Base-by-base conservation (phyloP, 202 grass and related monocot genomes). In the Saccharum hybrid region DNA sequence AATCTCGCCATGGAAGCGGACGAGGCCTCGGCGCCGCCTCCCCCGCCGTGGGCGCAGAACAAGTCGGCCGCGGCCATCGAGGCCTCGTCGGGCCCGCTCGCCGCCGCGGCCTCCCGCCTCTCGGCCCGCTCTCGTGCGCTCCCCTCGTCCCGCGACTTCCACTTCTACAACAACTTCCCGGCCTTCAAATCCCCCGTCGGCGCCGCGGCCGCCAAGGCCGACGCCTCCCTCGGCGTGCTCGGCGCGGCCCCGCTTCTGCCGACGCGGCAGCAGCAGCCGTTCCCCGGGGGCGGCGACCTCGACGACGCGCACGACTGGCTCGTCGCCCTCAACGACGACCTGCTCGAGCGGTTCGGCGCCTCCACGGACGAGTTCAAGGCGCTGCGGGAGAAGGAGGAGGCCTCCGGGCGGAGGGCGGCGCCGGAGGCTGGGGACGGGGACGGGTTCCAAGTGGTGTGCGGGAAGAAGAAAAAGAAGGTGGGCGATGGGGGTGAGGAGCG, bases 91-190 rank as follows among this genome's bases (percentile, higher is more conserved):
- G 87, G 70, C 0, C 69, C 83, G 9, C 87, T 95, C 7, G 77
- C 92, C 22, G 81, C 87, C 40, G 89, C 89, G 12, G 75, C 89
- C 2, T 75, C 81, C 21, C 90, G 88, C 68, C 77, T 95, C 68
- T 83, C 78, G 18, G 41, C 74, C 52, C 89, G 87, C 67, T 89
- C 91, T 62, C 84, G 91, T 60, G 92, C 71, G 26, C 76, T 90
- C 80, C 88, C 80, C 4, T 77, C 93, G 22, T 85, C 85, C 38
- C 84, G 73, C 81, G 96, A 99, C 72, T 99, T 99, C 74, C 93
- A 98, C 86, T 98, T 98, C 91, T 98, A 94, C 83, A 80, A 89
- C 81, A 98, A 98, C 85, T 96, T 98, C 72, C 66, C 93, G 21
- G 73, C 87, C 3, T 98, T 98, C 86, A 92, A 89, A 71, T 63